These are phyloP conservation scores for Starmera stellimalicola DNA, from an alignment of 1,139 yeast genomes.

Conservation along the genomic window DNA sequence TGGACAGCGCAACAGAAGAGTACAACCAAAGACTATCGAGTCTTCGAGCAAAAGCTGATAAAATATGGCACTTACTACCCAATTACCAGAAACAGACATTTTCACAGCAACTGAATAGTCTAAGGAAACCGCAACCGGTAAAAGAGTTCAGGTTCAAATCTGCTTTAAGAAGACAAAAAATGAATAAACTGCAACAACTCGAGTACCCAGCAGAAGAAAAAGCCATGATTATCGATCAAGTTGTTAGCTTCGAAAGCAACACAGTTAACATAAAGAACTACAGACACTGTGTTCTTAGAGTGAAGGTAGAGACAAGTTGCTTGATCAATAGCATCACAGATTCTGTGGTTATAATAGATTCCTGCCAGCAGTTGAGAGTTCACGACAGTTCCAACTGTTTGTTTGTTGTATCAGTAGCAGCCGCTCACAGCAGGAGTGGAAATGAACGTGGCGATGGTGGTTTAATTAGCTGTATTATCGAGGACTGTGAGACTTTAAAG, in stretches of 20 bases:
- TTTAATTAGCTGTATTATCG: slow-evolving; percentile 28
- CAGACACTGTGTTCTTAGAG: slow-evolving; percentile 14
- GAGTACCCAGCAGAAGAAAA: neutral
- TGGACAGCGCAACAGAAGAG: neutral
- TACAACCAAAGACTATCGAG: neutral
- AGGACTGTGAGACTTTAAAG: slow-evolving; percentile 22
- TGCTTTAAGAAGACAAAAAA: neutral
- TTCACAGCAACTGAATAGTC: neutral
- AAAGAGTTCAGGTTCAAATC: neutral
- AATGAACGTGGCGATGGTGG: slow-evolving; percentile 17
- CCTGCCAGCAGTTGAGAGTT: slow-evolving; percentile 34
- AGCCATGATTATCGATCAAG: neutral
- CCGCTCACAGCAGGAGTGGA: too few relatives aligned
- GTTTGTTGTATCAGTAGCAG: too few relatives aligned
- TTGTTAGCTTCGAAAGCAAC: neutral
- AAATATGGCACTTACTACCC: slow-evolving; percentile 7
- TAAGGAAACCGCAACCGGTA: neutral
- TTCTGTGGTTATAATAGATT: slow-evolving; percentile 19
- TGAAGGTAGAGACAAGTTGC: slow-evolving; percentile 28
- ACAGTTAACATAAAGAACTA: slow-evolving; percentile 14
- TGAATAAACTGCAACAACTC: neutral
- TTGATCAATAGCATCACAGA: slow-evolving; percentile 21
- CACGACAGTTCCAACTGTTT: slow-evolving; percentile 23
- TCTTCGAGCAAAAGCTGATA: slow-evolving; percentile 3
- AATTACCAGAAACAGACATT: slow-evolving; percentile 8